These are phyloP conservation scores for Entonaema liquescens DNA, from an alignment of 495 filamentous ascomycete species.

Conservation along the genomic window DNA sequence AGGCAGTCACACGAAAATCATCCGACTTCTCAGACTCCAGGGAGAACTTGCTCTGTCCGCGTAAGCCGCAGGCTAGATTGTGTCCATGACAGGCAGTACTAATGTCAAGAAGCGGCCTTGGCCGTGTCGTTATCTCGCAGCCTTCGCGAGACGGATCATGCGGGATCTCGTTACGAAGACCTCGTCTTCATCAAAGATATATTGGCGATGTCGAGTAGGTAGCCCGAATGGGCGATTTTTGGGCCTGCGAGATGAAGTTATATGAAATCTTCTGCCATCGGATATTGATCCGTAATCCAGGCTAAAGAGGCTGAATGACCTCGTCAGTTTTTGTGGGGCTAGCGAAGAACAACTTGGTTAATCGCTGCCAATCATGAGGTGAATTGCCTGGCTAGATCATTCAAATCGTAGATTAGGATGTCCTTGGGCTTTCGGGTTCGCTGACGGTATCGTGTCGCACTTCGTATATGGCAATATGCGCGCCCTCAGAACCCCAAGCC, in stretches of 20 bases:
- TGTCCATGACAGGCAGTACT: constrained; percentile 4
- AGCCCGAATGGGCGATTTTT: constrained; percentile 24
- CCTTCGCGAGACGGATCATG: constrained; percentile 24
- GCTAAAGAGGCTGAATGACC: constrained; percentile 47
- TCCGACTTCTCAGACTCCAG: not conserved
- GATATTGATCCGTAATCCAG: constrained; percentile 42
- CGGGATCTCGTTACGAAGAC: constrained; percentile 20
- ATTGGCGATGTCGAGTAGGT: constrained; percentile 20
- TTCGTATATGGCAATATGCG: constrained; percentile 29
- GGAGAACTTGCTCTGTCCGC: not conserved
- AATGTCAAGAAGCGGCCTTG: constrained; percentile 15
- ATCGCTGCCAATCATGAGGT: constrained; percentile 28
- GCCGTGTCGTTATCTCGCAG: constrained; percentile 33
- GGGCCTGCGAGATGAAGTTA: constrained; percentile 45
- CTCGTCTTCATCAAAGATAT: constrained; percentile 38
- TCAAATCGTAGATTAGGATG: constrained; percentile 16
- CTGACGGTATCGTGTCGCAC: constrained; percentile 12
- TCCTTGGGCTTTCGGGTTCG: constrained; percentile 2
- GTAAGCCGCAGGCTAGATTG: not conserved
- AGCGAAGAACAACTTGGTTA: constrained; percentile 19
- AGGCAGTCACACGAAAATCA: constrained; percentile 12
- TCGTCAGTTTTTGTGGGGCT: constrained; percentile 35
- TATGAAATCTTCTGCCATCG: constrained; percentile 42
- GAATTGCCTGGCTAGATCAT: constrained; percentile 12
- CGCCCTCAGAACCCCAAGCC: constrained; percentile 21